Percentiles rank a stretch among this genome's conserved stretches.
Evolutionary conservation across 2,329 filamentous ascomycete species (phyloP).

Genomic region (Hypoxylon sp.): DNA sequence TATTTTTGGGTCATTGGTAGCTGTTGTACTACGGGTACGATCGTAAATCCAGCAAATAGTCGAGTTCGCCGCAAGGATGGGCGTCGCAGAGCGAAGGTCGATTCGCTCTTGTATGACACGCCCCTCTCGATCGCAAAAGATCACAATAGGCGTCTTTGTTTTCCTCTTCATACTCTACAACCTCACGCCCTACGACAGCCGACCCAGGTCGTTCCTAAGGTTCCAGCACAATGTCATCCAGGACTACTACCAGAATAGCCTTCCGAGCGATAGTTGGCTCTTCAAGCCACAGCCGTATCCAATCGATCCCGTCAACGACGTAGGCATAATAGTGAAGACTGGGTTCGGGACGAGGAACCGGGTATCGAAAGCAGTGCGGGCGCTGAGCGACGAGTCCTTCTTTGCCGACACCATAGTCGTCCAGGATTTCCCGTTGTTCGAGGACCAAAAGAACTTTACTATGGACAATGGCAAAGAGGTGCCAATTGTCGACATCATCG

Average conservation of each 20-base stretch:
- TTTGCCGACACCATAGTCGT: constrained; percentile 57
- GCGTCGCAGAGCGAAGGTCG: constrained; percentile 39
- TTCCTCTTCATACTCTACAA: constrained; percentile 43
- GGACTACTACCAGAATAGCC: constrained; percentile 43
- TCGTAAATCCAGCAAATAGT: constrained; percentile 17
- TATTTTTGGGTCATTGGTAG: constrained; percentile 10
- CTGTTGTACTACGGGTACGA: constrained; percentile 12
- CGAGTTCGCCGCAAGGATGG: constrained; percentile 34
- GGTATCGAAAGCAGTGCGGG: constrained; percentile 56
- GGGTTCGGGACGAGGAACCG: constrained; percentile 62
- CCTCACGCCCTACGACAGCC: constrained; percentile 43
- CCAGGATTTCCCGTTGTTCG: constrained; percentile 56
- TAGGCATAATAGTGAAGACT: constrained; percentile 63
- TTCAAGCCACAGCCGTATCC: constrained; percentile 50
- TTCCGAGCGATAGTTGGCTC: constrained; percentile 53
- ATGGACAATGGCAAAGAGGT: constrained; percentile 42
- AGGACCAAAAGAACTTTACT: constrained; percentile 36
- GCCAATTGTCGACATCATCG: constrained; percentile 44
- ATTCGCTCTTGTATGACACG: constrained; percentile 40
- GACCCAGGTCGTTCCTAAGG: constrained; percentile 41
- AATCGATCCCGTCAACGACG: constrained; percentile 55
- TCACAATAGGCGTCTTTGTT: constrained; percentile 34
- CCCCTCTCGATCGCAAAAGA: constrained; percentile 43
- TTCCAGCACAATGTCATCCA: constrained; percentile 43
- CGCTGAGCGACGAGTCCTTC: constrained; percentile 52